A percentile compares a stretch with the other conserved stretches of the same genome.
These are phyloP conservation scores for Malus hybrid DNA, from an alignment of 331 rosid genomes.

Conservation along the genomic window DNA sequence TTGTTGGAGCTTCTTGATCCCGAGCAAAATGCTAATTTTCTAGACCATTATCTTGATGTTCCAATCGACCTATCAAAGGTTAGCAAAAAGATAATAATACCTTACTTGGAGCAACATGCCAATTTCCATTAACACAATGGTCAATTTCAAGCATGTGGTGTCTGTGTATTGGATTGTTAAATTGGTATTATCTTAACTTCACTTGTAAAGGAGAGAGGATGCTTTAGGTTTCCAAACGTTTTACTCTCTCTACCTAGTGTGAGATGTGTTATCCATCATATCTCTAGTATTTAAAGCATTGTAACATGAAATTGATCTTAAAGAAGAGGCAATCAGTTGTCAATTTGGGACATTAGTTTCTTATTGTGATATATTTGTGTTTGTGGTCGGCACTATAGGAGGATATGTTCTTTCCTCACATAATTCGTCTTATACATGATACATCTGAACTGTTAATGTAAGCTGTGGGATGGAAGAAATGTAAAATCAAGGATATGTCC, in stretches of 20 bases:
- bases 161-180: neutral
- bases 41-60: conserved; percentile 98
- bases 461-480: neutral
- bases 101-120: neutral
- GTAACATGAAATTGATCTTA: neutral
- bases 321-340: neutral
- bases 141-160: neutral
- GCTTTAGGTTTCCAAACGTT: neutral
- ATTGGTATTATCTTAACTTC: neutral
- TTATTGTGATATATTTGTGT: neutral
- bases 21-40: conserved; percentile 95
- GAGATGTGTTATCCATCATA: neutral
- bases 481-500: neutral
- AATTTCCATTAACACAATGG: neutral
- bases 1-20: conserved; percentile 99
- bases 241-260: neutral
- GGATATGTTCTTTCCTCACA: neutral
- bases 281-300: neutral
- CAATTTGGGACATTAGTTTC: neutral
- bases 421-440: neutral
- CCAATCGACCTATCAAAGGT: conserved; percentile 97
- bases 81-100: neutral
- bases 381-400: neutral
- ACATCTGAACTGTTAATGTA: neutral
- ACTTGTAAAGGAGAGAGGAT: neutral